A percentile compares a stretch with the other conserved stretches of the same genome.
Evolutionary conservation across 768 basidiomycete genomes (phyloP).

Genomic region (Cystofilobasidium bisporidii): DNA sequence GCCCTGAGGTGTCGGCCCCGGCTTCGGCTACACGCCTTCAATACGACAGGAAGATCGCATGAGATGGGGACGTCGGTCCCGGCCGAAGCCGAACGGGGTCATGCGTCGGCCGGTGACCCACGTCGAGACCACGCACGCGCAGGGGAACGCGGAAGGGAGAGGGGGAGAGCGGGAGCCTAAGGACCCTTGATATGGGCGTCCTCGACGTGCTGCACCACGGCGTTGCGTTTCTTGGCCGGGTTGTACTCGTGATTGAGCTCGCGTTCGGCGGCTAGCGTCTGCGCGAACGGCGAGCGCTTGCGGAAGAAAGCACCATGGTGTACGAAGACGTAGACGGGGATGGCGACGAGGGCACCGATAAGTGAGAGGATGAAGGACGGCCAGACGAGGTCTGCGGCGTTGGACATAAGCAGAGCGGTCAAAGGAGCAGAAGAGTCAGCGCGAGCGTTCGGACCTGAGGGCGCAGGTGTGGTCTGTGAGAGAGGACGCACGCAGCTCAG

Average conservation of each 20-base stretch:
- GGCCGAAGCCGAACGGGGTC: too few relatives aligned
- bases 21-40: too few relatives aligned
- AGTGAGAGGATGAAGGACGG: constrained; percentile 33
- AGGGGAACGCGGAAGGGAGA: too few relatives aligned
- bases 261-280: constrained; percentile 30
- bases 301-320: constrained; percentile 31
- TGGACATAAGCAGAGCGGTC: too few relatives aligned
- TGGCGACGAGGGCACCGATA: constrained; percentile 30
- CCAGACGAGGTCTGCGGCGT: constrained; percentile 33
- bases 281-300: constrained; percentile 32
- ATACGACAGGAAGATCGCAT: too few relatives aligned
- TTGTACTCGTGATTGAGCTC: constrained; percentile 24
- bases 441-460: too few relatives aligned
- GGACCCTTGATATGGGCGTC: neutral
- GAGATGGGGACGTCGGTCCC: too few relatives aligned
- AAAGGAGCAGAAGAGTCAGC: constrained; percentile 10
- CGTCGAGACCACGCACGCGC: too few relatives aligned
- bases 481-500: neutral
- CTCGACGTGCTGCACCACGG: neutral
- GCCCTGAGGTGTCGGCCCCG: too few relatives aligned
- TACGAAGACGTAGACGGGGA: constrained; percentile 35
- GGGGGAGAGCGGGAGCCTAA: too few relatives aligned
- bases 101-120: too few relatives aligned
- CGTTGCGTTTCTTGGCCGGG: constrained; percentile 6
- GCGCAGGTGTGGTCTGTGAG: neutral